Base-by-base conservation (phyloP, 192 early-diverging fungal genomes). In the Entomortierella lignicola region DNA sequence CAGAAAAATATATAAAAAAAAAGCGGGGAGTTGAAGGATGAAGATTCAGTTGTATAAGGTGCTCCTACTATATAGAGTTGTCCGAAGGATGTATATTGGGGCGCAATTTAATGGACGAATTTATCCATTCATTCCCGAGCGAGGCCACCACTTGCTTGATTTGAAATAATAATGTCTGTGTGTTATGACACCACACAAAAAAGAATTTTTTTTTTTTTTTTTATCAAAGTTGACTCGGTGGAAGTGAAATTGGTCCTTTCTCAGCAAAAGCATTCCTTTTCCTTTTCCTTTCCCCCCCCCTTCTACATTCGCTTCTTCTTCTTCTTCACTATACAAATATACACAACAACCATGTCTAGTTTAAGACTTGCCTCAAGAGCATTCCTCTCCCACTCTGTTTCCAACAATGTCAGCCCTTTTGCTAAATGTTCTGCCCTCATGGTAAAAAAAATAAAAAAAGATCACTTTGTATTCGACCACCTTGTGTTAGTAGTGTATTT, bases 141-240 rank as follows among this genome's bases (percentile, higher is more conserved):
- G 34, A 10, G 34, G 34, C 5, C 34, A n/a, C n/a, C n/a, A n/a
- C n/a, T n/a, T 37, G 10, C 34, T 7, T 37, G 10, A 37, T 37
- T 37, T 10, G 10, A 8, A 51, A 20, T 51, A 8, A 15, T 51
- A 25, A 20, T 0, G 7, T 25, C 0, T 8, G 50, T 23, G n/a
- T n/a, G 39, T 26, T 26, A n/a, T n/a, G 51, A 26, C 51, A 53
- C 11, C 5, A 42, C 7, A 60, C 5, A 60, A 60, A 43, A 60
- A 59, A 59, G 21, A 41, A n/a, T 27, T n/a, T 60, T 61, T 26
- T 42, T 54, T 66, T 58, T 55, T 61, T 62, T 71, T 72, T 71
- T 72, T 72, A 63, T 30, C 37, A 21, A 53, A 25, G 43, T 39
- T 79, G 75, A 64, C 75, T 70, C 75, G 75, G 75, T 79, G 75